Conservation (phyloP, 1,284 basidiomycete genomes). For the Heterobasidion parviporum region DNA sequence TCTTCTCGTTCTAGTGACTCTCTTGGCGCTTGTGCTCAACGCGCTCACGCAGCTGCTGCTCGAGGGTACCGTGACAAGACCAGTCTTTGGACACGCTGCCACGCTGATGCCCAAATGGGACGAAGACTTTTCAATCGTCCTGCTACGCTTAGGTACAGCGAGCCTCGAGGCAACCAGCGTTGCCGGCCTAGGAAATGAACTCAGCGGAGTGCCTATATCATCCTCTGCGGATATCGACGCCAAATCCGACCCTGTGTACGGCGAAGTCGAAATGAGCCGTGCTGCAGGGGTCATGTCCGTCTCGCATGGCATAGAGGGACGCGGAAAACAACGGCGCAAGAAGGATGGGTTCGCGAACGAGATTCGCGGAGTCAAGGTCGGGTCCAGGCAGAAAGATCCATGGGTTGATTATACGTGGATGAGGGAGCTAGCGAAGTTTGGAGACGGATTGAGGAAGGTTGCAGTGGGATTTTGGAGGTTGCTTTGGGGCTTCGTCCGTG, state of each 20-base stretch:
- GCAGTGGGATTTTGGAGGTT: conserved; percentile 25
- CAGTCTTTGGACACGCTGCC: conserved; percentile 37
- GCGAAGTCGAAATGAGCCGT: conserved; percentile 32
- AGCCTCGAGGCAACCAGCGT: conserved; percentile 66
- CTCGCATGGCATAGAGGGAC: conserved; percentile 18
- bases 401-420: conserved; percentile 40
- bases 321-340: conserved; percentile 12
- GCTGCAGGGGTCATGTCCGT: conserved; percentile 32
- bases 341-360: conserved; percentile 29
- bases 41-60: conserved; percentile 55
- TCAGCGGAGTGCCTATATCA: conserved; percentile 40
- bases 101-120: conserved; percentile 43
- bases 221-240: conserved; percentile 13
- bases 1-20: conserved; percentile 42
- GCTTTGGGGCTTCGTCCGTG: conserved; percentile 17
- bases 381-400: conserved; percentile 25
- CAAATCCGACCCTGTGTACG: conserved; percentile 9
- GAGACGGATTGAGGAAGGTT: conserved; percentile 27
- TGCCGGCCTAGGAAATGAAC: conserved; percentile 66
- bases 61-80: conserved; percentile 36
- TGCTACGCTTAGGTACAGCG: conserved; percentile 63
- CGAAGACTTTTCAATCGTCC: conserved; percentile 65
- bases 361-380: conserved; percentile 26
- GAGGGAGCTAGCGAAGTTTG: conserved; percentile 33
- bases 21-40: conserved; percentile 51